Evolutionary conservation across 164 flowering plant species (phyloP).

Genomic region (Dillenia turbinata): DNA sequence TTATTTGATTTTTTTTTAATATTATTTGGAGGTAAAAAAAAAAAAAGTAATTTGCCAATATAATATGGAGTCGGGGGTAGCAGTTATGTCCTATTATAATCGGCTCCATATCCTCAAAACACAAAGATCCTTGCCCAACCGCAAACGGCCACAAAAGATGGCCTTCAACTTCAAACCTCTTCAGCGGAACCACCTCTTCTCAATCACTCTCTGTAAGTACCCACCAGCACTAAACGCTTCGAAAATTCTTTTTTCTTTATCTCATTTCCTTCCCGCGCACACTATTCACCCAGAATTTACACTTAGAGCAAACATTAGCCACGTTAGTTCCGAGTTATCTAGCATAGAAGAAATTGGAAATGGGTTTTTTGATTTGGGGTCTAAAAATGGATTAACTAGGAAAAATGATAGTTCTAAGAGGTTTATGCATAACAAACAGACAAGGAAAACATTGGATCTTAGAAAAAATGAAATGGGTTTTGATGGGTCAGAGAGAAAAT

Average conservation of each 20-base stretch:
- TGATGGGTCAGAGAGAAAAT: constrained; percentile 11
- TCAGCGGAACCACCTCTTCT: constrained; percentile 31
- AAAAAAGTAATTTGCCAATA: no score
- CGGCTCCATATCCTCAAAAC: no score
- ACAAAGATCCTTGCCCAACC: no score
- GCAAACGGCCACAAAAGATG: constrained; percentile 54
- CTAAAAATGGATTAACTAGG: no score
- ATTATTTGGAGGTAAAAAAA: no score
- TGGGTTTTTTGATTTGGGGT: no score
- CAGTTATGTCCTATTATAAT: no score
- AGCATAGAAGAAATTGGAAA: background rate
- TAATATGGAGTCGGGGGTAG: no score
- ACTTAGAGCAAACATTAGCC: constrained; percentile 13
- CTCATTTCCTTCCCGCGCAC: constrained; percentile 20
- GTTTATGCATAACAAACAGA: constrained; percentile 3
- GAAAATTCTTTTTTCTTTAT: constrained; percentile 13
- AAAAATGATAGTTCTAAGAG: no score
- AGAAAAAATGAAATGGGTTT: constrained; percentile 4
- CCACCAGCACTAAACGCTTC: constrained; percentile 18
- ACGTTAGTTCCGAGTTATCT: constrained; percentile 10
- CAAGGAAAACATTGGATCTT: constrained; percentile 4
- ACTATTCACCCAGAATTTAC: constrained; percentile 11
- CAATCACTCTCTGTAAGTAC: constrained; percentile 45
- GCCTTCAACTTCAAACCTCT: constrained; percentile 35
- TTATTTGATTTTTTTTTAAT: no score